phyloP scores from a whole-genome alignment of 441 rosid species.

The Erodium chrysanthum region DNA sequence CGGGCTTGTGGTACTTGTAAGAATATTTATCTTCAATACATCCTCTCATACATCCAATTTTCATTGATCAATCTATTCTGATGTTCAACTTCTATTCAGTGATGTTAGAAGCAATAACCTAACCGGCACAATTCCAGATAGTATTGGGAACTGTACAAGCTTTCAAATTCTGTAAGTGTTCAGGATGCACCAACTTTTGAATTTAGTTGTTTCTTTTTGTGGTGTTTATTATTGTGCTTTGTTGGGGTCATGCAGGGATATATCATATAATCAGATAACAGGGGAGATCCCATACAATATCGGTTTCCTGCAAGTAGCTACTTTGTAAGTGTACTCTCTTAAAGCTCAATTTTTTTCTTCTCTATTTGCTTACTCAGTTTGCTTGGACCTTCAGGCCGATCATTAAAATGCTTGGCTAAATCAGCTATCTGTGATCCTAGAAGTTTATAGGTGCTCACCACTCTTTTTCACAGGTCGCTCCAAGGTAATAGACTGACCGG shows the following conservation, averaged over 20 bases:
- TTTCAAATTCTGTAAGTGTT: slow-evolving; percentile 69
- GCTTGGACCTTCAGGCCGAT: no score
- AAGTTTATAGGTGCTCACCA: not conserved
- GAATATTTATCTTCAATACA: slow-evolving; percentile 18
- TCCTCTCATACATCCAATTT: no score
- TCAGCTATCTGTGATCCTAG: not conserved
- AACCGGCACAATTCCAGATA: slow-evolving; percentile 67
- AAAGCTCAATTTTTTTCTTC: no score
- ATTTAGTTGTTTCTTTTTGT: not conserved
- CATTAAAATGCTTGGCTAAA: no score
- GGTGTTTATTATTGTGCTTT: not conserved
- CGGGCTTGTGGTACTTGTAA: slow-evolving; percentile 51
- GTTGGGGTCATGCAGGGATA: slow-evolving; percentile 37
- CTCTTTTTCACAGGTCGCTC: slow-evolving; percentile 47
- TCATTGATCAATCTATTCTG: no score
- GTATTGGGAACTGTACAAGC: slow-evolving; percentile 89
- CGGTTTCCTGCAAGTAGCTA: slow-evolving; percentile 22
- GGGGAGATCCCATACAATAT: slow-evolving; percentile 84
- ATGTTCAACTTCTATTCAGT: slow-evolving; percentile 25
- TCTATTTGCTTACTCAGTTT: no score
- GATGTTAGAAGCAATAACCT: slow-evolving; percentile 87
- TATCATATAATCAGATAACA: slow-evolving; percentile 67
- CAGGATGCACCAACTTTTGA: no score
- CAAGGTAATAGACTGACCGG: slow-evolving; percentile 78
- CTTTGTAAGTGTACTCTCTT: slow-evolving; percentile 43